Base-by-base conservation (phyloP, 306 rosid genomes). In the Betula pendula region DNA sequence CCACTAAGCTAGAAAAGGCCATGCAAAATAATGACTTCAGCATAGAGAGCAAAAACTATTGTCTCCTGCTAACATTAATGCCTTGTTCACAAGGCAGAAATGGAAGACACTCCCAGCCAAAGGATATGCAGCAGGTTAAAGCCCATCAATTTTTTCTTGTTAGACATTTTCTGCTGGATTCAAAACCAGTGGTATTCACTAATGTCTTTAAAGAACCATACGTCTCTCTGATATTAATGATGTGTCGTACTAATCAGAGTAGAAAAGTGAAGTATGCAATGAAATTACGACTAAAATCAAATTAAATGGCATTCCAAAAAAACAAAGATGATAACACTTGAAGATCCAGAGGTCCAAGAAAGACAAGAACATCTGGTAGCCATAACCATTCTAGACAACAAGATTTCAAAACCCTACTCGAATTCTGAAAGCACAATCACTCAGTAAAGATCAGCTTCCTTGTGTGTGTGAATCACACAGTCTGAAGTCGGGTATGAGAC, bases 381-480 rank as follows among this genome's bases (percentile, higher is more conserved):
- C 68, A n/a, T 31, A 66, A 38, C 8, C 25, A 38, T 66, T 35
- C 12, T 66, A 66, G 48, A n/a, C 1, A 40, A 66, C 4, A 0
- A 38, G 15, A 17, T 66, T 66, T 66, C 25, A 43, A 33, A 50
- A 17, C 25, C 48, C 75, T 51, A 29, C 7, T 7, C 43, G 31
- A 17, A 51, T 3, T 8, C 35, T 40, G 25, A 38, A 44, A 65
- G 20, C 51, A 51, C 40, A 58, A 53, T 70, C 74, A 63, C 79
- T 90, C 87, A 93, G 78, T 86, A 86, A 24, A 90, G 91, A 2
- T 90, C 96, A 20, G 58, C 63, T 85, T 93, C 97, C 87, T 90
- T 89, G 88, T 90, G 97, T 22, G 97, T 89, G 75, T 86, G 86
- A 82, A 93, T 93, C 76, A 90, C 91, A 82, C 80, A 72, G 42